phyloP scores from a whole-genome alignment of 805 yeast species.

The Wickerhamiella lipophila region DNA sequence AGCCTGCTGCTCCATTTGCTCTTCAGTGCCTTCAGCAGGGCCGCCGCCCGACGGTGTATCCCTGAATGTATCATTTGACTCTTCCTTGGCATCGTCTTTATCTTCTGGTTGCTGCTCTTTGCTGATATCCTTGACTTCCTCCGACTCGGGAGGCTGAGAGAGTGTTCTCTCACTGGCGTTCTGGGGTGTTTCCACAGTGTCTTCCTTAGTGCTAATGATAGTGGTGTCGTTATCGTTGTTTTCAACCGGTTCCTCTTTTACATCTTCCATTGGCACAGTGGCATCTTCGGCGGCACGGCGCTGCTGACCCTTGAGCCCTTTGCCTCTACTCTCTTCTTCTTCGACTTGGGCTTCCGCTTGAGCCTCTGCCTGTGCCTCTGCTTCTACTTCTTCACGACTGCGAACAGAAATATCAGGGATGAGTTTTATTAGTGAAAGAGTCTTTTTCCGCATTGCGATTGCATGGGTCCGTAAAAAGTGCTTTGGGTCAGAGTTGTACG shows the following conservation, averaged over 20 bases:
- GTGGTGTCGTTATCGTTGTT: not conserved
- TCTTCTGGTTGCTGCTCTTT: not conserved
- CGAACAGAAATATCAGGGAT: slow-evolving; percentile 81
- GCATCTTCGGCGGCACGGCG: slow-evolving; percentile 11
- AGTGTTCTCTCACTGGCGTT: not conserved
- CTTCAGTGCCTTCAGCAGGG: slow-evolving; percentile 1
- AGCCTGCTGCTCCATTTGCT: not conserved
- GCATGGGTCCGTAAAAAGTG: slow-evolving; percentile 89
- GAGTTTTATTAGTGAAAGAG: slow-evolving; percentile 58
- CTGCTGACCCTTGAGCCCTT: slow-evolving; percentile 15
- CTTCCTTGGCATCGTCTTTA: not conserved
- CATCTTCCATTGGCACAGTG: not conserved
- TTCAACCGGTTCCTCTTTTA: not conserved
- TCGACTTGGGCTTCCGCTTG: slow-evolving; percentile 22
- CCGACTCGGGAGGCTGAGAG: not conserved
- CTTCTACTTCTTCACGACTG: slow-evolving; percentile 33
- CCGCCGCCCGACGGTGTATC: not conserved
- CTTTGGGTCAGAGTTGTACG: slow-evolving; percentile 87
- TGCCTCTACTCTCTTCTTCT: slow-evolving; percentile 8
- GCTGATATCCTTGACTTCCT: not conserved
- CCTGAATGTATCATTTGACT: not conserved
- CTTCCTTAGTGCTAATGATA: not conserved
- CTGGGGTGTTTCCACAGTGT: not conserved
- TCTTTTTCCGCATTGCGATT: slow-evolving; percentile 86
- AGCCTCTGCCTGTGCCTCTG: slow-evolving; percentile 28